Evolutionary conservation across 2,329 filamentous ascomycete genomes (phyloP).

Genomic region (Fusarium brevicatenulatum): DNA sequence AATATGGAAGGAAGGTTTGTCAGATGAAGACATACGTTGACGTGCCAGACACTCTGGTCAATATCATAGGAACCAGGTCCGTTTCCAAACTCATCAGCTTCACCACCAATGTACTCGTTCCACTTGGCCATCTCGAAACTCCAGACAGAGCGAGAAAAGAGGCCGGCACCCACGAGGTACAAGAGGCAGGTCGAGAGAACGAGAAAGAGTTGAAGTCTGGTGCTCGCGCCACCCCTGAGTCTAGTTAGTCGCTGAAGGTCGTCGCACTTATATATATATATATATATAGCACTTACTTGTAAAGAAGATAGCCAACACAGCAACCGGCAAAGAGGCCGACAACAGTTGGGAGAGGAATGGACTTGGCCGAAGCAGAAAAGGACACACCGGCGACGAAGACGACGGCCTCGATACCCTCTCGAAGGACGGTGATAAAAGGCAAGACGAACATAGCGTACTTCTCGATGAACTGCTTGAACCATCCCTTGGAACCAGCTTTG

Average conservation of each 20-base stretch:
- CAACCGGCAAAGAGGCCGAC: slow-evolving; percentile 75
- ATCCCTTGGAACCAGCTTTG: slow-evolving; percentile 53
- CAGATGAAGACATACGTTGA: slow-evolving; percentile 67
- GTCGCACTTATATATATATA: too few relatives aligned
- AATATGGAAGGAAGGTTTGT: background rate
- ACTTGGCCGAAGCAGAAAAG: slow-evolving; percentile 76
- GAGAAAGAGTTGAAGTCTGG: slow-evolving; percentile 76
- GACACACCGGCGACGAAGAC: slow-evolving; percentile 88
- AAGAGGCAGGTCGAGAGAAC: slow-evolving; percentile 83
- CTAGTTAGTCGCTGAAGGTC: background rate
- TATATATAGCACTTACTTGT: slow-evolving; percentile 67
- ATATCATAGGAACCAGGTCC: slow-evolving; percentile 86
- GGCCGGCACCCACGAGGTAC: slow-evolving; percentile 84
- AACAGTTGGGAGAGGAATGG: slow-evolving; percentile 82
- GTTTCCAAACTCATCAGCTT: slow-evolving; percentile 58
- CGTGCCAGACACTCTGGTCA: slow-evolving; percentile 80
- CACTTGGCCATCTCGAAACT: slow-evolving; percentile 76
- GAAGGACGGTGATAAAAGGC: slow-evolving; percentile 87
- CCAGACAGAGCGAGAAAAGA: slow-evolving; percentile 83
- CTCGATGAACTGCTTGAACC: slow-evolving; percentile 72
- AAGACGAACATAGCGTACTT: slow-evolving; percentile 89
- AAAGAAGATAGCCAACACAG: slow-evolving; percentile 77
- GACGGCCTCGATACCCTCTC: slow-evolving; percentile 87
- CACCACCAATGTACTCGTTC: slow-evolving; percentile 71
- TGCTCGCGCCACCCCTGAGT: slow-evolving; percentile 54